phyloP scores from a whole-genome alignment of 176 grass and related monocot species.

The Avena insularis region DNA sequence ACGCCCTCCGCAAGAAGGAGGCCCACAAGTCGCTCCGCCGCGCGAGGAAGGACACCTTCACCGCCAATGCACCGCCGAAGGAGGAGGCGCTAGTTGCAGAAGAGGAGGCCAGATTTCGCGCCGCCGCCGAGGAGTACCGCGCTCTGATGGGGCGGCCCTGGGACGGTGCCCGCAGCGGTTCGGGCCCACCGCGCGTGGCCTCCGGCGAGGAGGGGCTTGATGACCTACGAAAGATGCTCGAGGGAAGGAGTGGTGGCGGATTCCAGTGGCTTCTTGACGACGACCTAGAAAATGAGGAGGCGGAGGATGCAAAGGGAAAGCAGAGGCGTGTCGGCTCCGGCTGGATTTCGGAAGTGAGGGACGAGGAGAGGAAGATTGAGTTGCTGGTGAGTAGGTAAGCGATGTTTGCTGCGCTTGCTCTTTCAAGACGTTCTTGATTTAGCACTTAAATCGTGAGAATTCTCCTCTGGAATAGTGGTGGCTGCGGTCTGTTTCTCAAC shows the following conservation, averaged over 20 bases:
- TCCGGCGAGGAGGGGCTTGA: slow-evolving; percentile 52
- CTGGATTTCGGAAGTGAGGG: slow-evolving; percentile 17
- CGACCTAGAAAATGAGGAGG: slow-evolving; percentile 59
- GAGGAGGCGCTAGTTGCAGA: slow-evolving; percentile 37
- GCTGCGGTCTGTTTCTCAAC: not conserved
- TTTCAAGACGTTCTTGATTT: slow-evolving; percentile 9
- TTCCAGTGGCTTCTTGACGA: slow-evolving; percentile 77
- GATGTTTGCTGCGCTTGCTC: not conserved
- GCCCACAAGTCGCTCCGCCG: slow-evolving; percentile 76
- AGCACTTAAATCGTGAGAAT: not conserved
- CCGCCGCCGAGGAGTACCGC: slow-evolving; percentile 67
- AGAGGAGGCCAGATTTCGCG: slow-evolving; percentile 66
- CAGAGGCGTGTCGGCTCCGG: not conserved
- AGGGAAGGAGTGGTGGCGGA: slow-evolving; percentile 57
- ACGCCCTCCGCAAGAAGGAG: slow-evolving; percentile 88
- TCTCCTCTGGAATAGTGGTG: not conserved
- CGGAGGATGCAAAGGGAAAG: not conserved
- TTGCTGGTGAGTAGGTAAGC: slow-evolving; percentile 72
- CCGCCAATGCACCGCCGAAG: slow-evolving; percentile 15
- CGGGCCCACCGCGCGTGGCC: slow-evolving; percentile 23
- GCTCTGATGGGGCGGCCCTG: slow-evolving; percentile 68
- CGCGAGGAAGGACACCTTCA: slow-evolving; percentile 55
- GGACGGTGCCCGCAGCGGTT: slow-evolving; percentile 40
- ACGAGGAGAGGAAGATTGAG: slow-evolving; percentile 64
- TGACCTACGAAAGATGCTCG: slow-evolving; percentile 74